These are phyloP conservation scores for Pseudocercospora vitis DNA, from an alignment of 2,329 filamentous ascomycete species.

Conservation along the genomic window DNA sequence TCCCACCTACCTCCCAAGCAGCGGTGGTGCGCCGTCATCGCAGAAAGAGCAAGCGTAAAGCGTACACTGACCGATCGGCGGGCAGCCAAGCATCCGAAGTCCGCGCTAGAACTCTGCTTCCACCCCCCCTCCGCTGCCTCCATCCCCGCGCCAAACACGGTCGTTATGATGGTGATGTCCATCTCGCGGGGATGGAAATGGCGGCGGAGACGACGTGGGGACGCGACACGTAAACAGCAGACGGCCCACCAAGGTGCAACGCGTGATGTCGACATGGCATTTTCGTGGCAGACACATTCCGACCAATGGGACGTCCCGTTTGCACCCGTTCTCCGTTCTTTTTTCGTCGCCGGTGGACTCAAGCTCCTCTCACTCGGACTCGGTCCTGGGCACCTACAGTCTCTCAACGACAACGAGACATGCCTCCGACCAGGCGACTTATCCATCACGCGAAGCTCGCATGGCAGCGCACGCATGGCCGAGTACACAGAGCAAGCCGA, in stretches of 20 bases:
- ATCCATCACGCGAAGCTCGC: neutral
- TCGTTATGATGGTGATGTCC: neutral
- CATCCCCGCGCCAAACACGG: neutral
- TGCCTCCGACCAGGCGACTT: neutral
- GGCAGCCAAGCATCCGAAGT: slow-evolving; percentile 1
- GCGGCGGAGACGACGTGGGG: slow-evolving; percentile 4
- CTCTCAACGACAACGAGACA: neutral
- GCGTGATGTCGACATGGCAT: slow-evolving; percentile 8
- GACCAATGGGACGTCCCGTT: neutral
- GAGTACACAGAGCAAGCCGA: neutral
- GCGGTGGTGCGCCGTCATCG: neutral
- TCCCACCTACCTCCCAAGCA: neutral
- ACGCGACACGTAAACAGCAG: slow-evolving; percentile 5
- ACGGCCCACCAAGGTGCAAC: slow-evolving; percentile 11
- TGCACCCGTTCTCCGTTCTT: slow-evolving; percentile 2
- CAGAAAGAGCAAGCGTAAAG: neutral
- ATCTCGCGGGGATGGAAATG: no score
- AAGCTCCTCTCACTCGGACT: slow-evolving; percentile 5
- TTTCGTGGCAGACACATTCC: neutral
- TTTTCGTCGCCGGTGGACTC: slow-evolving; percentile 11
- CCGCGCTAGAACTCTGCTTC: neutral
- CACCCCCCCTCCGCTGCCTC: neutral
- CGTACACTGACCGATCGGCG: neutral
- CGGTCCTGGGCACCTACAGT: neutral
- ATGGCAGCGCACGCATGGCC: neutral